Percentiles rank a stretch among this genome's conserved stretches.
These are phyloP conservation scores for Suaeda aralocaspica DNA, from an alignment of 148 eudicot genomes.

Conservation along the genomic window DNA sequence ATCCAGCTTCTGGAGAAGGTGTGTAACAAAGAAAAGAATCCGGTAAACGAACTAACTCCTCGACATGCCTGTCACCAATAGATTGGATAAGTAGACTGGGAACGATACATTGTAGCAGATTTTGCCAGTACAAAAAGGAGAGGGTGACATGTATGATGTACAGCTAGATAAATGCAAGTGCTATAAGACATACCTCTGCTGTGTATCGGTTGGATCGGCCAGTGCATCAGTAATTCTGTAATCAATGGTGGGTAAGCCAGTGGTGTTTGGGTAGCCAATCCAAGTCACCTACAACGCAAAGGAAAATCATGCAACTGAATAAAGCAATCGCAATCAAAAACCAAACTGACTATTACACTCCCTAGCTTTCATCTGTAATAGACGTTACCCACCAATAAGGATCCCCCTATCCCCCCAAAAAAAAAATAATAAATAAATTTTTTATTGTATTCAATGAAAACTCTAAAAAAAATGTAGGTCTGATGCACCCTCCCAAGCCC, in stretches of 20 bases:
- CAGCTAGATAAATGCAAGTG: background rate
- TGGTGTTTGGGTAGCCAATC: constrained; percentile 99
- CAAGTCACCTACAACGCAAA: constrained; percentile 75
- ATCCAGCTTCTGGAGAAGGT: constrained; percentile 96
- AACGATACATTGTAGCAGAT: background rate
- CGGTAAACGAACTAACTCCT: constrained; percentile 84
- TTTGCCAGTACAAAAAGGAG: background rate
- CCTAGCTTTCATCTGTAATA: background rate
- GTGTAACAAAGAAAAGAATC: constrained; percentile 90
- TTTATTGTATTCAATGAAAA: too few relatives aligned
- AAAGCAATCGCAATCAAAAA: background rate
- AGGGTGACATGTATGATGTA: background rate
- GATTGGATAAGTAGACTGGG: constrained; percentile 11
- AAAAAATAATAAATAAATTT: too few relatives aligned
- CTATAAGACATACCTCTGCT: constrained; percentile 61
- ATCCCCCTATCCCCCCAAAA: background rate
- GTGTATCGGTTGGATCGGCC: constrained; percentile 78
- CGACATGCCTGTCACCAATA: constrained; percentile 69
- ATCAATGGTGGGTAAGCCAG: constrained; percentile 94
- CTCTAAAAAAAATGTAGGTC: too few relatives aligned
- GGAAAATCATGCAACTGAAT: constrained; percentile 11
- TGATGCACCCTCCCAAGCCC: too few relatives aligned
- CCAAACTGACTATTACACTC: too few relatives aligned
- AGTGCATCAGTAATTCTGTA: constrained; percentile 84
- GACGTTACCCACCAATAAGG: background rate